Base-by-base conservation (phyloP, 169 alveolate genomes). In the Plasmodium cynomolgi region DNA sequence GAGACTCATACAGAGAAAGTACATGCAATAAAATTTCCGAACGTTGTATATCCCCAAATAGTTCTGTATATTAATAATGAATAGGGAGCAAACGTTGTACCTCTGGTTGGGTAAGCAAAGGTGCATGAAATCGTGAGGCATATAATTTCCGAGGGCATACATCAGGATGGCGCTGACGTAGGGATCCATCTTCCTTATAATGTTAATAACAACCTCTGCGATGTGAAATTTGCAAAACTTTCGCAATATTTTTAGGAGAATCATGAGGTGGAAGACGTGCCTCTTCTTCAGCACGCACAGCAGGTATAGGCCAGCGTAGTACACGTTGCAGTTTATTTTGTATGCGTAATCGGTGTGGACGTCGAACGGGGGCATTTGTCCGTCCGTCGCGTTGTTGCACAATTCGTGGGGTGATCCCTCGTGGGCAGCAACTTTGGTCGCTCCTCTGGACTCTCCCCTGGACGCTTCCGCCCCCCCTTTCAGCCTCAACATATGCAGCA, bases 1-100 rank as follows among this genome's bases (percentile, higher is more conserved):
- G 33, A 91, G 83, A 68, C 90, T 91, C 80, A 83, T 71, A 82
- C 44, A 73, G 17, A 91, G 81, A 81, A 91, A 82, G 77, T 91
- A 91, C 83, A 91, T 91, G 77, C 95, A 91, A 83, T 91, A 91
- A 83, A 56, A 91, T 58, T 91, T 91, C 34, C 95, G 84, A 82
- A 91, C 79, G 58, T 91, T 58, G 37, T 91, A 91, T 23, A 91
- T 82, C n/a, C 95, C 95, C 54, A 91, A 56, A 91, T 91, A 91
- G 62, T 91, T 91, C 39, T 91, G 95, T 71, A 91, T 26, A 91
- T 91, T 91, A 73, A 91, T 56, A n/a, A 91, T 91, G 62, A 81
- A 91, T 74, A 91, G 58, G 15, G 95, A 91, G 37, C 84, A 81
- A 37, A 91, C 41, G 68, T 91, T 71, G 56, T 79, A 91, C 75